Conservation (phyloP, 2,329 filamentous ascomycete species). For the Dothidotthia symphoricarpi region DNA sequence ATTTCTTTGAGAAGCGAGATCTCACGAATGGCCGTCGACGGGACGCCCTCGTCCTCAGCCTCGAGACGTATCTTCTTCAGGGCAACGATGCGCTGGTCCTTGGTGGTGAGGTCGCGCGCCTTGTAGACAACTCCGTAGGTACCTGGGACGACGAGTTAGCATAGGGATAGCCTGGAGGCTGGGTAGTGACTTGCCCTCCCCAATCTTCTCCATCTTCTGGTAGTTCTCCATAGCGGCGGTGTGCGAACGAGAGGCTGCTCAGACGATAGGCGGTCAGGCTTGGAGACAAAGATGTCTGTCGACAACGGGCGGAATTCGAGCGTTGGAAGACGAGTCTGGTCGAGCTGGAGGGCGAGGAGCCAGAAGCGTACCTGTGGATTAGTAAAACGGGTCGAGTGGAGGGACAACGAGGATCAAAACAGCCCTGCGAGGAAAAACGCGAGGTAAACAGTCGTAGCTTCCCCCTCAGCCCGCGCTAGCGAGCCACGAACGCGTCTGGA, state of each 20-base stretch:
- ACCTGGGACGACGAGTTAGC: slow-evolving; percentile 54
- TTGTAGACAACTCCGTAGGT: slow-evolving; percentile 97
- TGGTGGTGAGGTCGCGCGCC: slow-evolving; percentile 77
- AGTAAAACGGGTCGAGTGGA: slow-evolving; percentile 19
- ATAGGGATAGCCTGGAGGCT: background rate
- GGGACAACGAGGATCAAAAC: slow-evolving; percentile 16
- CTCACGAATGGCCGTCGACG: slow-evolving; percentile 88
- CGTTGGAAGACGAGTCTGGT: background rate
- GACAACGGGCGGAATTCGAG: background rate
- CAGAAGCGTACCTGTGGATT: slow-evolving; percentile 25
- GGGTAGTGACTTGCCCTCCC: slow-evolving; percentile 65
- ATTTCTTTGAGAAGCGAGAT: slow-evolving; percentile 94
- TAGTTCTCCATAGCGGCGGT: slow-evolving; percentile 78
- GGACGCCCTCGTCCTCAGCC: slow-evolving; percentile 90
- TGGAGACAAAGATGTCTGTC: background rate
- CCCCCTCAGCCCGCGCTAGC: slow-evolving; percentile 20
- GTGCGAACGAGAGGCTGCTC: slow-evolving; percentile 12
- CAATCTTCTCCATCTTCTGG: slow-evolving; percentile 94
- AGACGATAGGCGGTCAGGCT: slow-evolving; percentile 23
- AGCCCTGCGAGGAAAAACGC: slow-evolving; percentile 24
- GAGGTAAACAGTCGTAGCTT: slow-evolving; percentile 21
- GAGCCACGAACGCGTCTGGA: slow-evolving; percentile 26
- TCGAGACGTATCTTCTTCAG: slow-evolving; percentile 95
- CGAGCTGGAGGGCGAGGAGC: background rate
- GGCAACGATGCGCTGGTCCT: slow-evolving; percentile 77